Evolutionary conservation across 192 early-diverging fungal genomes (phyloP).

Genomic region (Backusella circina): DNA sequence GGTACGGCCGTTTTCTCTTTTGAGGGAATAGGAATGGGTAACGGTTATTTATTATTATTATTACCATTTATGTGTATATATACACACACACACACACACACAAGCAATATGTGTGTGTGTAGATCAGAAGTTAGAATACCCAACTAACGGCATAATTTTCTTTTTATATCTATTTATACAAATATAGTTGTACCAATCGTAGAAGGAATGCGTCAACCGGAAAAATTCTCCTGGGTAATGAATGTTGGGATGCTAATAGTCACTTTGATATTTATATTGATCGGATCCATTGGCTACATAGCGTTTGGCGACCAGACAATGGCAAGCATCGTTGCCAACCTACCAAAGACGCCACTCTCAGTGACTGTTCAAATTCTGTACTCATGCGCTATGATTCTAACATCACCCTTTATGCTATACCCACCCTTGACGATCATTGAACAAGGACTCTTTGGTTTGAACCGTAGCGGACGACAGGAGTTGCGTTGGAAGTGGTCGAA

Average conservation of each 20-base stretch:
- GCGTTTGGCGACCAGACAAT: conserved; percentile 73
- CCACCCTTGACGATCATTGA: conserved; percentile 80
- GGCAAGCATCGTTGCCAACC: conserved; percentile 75
- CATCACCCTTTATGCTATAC: conserved; percentile 60
- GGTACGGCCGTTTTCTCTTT: conserved; percentile 60
- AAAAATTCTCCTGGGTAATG: conserved; percentile 71
- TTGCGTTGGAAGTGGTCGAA: conserved; percentile 64
- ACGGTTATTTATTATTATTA: background rate
- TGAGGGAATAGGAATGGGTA: conserved; percentile 37
- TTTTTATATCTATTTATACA: background rate
- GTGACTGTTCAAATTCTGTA: conserved; percentile 73
- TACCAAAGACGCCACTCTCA: conserved; percentile 56
- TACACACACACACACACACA: no score
- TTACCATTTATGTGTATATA: background rate
- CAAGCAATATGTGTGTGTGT: background rate
- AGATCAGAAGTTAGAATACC: background rate
- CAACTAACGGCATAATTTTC: conserved; percentile 34
- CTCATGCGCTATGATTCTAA: conserved; percentile 80
- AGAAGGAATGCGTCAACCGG: conserved; percentile 75
- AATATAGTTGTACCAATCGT: conserved; percentile 50
- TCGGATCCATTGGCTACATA: conserved; percentile 73
- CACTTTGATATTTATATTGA: conserved; percentile 61
- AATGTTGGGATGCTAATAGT: conserved; percentile 60
- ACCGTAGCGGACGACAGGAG: conserved; percentile 30
- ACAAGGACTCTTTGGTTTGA: conserved; percentile 63